Evolutionary conservation across 805 yeast genomes (phyloP), one percentile per base, ranked within the genome.

Genomic region (Grigorovia yakushimaensis): DNA sequence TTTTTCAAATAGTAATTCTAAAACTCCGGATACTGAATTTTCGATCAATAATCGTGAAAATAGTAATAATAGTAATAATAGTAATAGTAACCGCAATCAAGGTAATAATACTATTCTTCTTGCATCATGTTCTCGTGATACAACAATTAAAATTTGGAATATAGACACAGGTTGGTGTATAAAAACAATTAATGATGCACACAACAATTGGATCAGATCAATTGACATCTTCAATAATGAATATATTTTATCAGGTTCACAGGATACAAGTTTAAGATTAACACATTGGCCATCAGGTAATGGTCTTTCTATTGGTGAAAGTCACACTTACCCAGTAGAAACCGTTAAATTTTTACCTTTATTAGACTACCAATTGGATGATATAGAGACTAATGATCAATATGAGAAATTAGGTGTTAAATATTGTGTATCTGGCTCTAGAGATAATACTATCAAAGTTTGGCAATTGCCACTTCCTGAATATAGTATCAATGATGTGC

Each of bases 261-360:
- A 82, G 55, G 96, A 88, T 62, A 86, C 82, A 48, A 76, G 84
- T 42, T 74, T 81, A 1, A 67, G 95, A 56, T 64, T 88, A 22
- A 75, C 88, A 0, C 85, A 81, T 63, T 71, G 78, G 52, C 72
- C 71, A 20, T 72, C 83, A 0, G 89, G 89, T 0, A 79, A 80
- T 1, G 87, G 87, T 1, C 62, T 82, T 7, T 77, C 84, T 0
- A 67, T 80, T 41, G 73, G 87, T 59, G 60, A 81, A 19, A 95
- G 94, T 0, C 96, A 89, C 65, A 73, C 74, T 15, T 95, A 87
- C 65, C 96, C 88, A 13, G 74, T 89, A 11, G 97, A 89, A 59
- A 74, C 77, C 38, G 81, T 78, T 9, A 73, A 73, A 39, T 79
- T 88, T 52, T 73, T 88, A 17, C 95, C 95, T 0, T 52, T 59